Evolutionary conservation across 2,329 filamentous ascomycete species (phyloP), one percentile per base, ranked within the genome.

Genomic region (Microcyclospora tardicrescens): DNA sequence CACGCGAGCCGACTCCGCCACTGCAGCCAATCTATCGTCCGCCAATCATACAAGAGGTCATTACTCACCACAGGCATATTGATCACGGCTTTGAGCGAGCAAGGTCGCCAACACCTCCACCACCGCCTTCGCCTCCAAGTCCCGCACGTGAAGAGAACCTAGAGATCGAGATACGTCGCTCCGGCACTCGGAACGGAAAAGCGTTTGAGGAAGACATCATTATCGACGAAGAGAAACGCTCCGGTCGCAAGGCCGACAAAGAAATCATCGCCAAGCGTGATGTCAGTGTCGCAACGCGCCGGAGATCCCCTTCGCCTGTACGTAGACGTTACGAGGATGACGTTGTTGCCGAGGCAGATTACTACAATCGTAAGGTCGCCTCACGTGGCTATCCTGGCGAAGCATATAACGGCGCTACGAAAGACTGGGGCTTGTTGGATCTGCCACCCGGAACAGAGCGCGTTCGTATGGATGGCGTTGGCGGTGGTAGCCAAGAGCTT

Each of bases 11-110:
- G 12, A 32, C 64, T 28, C 64, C 64, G 34, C 69, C 72, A 33
- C 77, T 75, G 24, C 71, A 72, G 46, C 70, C 81, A 33, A 79
- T 91, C 51, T 73, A 77, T 32, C 78, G 79, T 14, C 85, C 85
- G 28, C 81, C 80, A 1, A 84, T 93, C 50, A 83, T 89, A 61
- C 77, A 89, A 54, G 84, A 94, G 56, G 78, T 93, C 42, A 87
- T 93, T 48, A 93, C 84, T 0, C 84, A 91, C 61, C 89, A 91
- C 57, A 74, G 79, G 41, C 82, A 89, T 55, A 81, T 93, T 50
- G 83, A 93, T 55, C 84, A 93, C 62, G 86, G 66, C 37, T 59
- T 69, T 30, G 63, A 68, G 53, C 57, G 66, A 44, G 66, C 61
- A 10, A 58, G 64, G 16, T 64, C 64, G 16, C 67, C 66, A 13